Evolutionary conservation across 495 filamentous ascomycete genomes (phyloP).

Genomic region (Lasiosphaeris hirsuta): DNA sequence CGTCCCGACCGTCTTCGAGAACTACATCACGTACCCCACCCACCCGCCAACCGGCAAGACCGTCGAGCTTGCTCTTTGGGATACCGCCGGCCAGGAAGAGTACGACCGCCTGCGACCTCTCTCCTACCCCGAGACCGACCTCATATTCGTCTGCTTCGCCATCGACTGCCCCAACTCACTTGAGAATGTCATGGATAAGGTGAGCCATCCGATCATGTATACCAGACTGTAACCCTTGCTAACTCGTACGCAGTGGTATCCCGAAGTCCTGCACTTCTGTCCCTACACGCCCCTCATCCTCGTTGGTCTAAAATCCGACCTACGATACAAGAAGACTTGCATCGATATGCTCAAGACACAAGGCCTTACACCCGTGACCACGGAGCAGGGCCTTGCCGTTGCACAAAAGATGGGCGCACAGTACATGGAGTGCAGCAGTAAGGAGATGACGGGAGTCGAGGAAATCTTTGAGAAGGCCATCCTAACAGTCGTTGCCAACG

Average conservation of each 20-base stretch:
- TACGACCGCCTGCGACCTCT: constrained; percentile 94
- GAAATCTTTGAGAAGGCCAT: constrained; percentile 92
- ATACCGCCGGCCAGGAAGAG: constrained; percentile 97
- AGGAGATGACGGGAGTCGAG: constrained; percentile 93
- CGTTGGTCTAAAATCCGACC: constrained; percentile 92
- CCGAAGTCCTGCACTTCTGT: constrained; percentile 98
- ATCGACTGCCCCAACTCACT: constrained; percentile 98
- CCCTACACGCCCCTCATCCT: constrained; percentile 94
- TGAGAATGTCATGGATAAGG: constrained; percentile 99
- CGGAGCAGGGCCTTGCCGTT: constrained; percentile 81
- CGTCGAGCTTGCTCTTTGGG: constrained; percentile 95
- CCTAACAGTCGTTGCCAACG: constrained; percentile 75
- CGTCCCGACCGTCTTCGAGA: constrained; percentile 97
- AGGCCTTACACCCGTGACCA: constrained; percentile 89
- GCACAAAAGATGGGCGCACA: constrained; percentile 87
- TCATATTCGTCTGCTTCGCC: constrained; percentile 97
- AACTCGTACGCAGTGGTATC: constrained; percentile 75
- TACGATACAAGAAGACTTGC: constrained; percentile 88
- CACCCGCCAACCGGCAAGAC: constrained; percentile 86
- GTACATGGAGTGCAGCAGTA: constrained; percentile 97
- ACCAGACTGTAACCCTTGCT: not conserved
- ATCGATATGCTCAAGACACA: constrained; percentile 98
- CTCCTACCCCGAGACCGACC: constrained; percentile 95
- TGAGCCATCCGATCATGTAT: constrained; percentile 34
- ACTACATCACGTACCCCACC: constrained; percentile 95